A percentile compares a stretch with the other conserved stretches of the same genome.
phyloP scores from a whole-genome alignment of 2,329 filamentous ascomycete genomes.

The Exophiala mesophila region DNA sequence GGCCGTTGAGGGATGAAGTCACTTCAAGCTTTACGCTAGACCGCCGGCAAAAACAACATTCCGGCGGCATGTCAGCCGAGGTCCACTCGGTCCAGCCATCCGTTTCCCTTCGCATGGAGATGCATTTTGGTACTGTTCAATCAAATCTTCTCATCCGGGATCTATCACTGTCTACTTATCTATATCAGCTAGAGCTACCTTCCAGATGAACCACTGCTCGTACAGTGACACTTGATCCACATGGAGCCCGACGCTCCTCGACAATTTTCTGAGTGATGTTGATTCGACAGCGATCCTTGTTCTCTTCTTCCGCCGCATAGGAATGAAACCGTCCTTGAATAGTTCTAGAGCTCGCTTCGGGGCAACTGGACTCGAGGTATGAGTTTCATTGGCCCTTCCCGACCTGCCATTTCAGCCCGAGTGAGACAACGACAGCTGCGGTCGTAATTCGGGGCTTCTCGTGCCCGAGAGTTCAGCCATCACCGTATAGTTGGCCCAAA shows the following conservation, averaged over 20 bases:
- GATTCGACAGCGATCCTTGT: constrained; percentile 6
- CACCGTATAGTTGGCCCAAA: constrained; percentile 8
- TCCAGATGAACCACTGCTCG: constrained; percentile 4
- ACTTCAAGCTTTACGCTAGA: constrained; percentile 2
- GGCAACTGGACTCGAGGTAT: not conserved
- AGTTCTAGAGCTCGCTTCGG: constrained; percentile 1
- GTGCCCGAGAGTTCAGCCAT: constrained; percentile 1
- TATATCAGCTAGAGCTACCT: constrained; percentile 9
- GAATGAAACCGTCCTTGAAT: constrained; percentile 6
- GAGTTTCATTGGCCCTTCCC: too few relatives aligned
- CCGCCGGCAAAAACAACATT: constrained; percentile 2
- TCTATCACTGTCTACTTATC: constrained; percentile 5
- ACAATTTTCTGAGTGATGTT: constrained; percentile 2
- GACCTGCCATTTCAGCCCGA: constrained; percentile 6
- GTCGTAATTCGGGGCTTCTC: constrained; percentile 1
- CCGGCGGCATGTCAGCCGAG: not conserved
- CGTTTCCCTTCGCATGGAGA: not conserved
- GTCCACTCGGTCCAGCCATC: not conserved
- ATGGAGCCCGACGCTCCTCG: constrained; percentile 2
- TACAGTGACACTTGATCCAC: constrained; percentile 4
- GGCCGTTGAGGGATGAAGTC: constrained; percentile 4
- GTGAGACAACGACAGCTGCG: not conserved
- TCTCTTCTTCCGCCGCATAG: constrained; percentile 6
- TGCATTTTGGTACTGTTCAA: constrained; percentile 1
- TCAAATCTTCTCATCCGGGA: constrained; percentile 7